A percentile compares a stretch with the other conserved stretches of the same genome.
Evolutionary conservation across 768 basidiomycete species (phyloP).

Genomic region (Phlebiopsis flavidoalba): DNA sequence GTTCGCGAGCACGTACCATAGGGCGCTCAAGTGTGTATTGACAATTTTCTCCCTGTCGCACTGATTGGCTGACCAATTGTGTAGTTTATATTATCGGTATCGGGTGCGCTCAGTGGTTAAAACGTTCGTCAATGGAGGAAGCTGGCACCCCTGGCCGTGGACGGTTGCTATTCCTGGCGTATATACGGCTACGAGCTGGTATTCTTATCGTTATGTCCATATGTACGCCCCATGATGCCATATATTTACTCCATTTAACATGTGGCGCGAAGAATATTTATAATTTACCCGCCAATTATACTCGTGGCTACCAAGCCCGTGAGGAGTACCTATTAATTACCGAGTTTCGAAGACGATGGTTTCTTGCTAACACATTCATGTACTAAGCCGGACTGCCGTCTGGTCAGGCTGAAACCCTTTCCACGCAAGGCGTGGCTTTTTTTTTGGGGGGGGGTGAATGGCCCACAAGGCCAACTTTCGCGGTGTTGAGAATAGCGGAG

Average conservation of each 20-base stretch:
- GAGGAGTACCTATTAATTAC: neutral
- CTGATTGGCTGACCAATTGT: slow-evolving; percentile 23
- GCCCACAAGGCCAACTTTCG: no score
- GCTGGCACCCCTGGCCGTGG: slow-evolving; percentile 25
- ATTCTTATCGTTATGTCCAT: neutral
- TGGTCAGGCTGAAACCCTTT: slow-evolving; percentile 15
- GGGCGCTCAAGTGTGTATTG: neutral
- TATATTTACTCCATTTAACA: slow-evolving; percentile 8
- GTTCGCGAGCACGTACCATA: neutral
- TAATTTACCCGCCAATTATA: slow-evolving; percentile 15
- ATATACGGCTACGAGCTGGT: slow-evolving; percentile 21
- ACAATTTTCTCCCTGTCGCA: neutral
- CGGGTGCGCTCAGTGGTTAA: slow-evolving; percentile 28
- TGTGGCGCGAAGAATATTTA: slow-evolving; percentile 25
- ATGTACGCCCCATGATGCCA: neutral
- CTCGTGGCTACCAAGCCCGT: slow-evolving; percentile 16
- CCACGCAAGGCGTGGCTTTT: neutral
- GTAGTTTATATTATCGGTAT: slow-evolving; percentile 29
- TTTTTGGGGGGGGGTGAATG: no score
- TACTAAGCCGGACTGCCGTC: slow-evolving; percentile 17
- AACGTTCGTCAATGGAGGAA: slow-evolving; percentile 27
- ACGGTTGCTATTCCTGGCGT: slow-evolving; percentile 28
- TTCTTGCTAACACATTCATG: neutral
- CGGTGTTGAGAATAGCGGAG: neutral
- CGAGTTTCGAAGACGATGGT: neutral